phyloP scores from a whole-genome alignment of 805 yeast genomes.

The Teunomyces kruisii region DNA sequence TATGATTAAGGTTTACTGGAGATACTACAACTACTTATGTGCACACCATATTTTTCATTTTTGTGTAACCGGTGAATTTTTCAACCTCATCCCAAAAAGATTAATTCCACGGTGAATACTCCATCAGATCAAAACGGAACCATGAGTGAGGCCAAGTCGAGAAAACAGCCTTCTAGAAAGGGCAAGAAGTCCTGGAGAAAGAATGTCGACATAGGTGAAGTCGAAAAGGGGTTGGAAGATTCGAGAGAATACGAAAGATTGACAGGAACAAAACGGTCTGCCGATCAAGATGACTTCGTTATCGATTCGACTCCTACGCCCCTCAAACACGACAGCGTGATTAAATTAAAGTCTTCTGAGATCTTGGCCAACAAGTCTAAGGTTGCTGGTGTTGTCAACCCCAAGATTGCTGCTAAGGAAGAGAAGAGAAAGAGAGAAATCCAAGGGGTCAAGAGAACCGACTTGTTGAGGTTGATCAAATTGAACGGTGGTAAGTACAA shows the following conservation, averaged over 20 bases:
- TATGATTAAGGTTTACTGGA: slow-evolving; percentile 1
- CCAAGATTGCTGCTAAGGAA: slow-evolving; percentile 7
- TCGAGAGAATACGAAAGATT: slow-evolving; percentile 60
- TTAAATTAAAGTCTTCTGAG: slow-evolving; percentile 57
- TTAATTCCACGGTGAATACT: not conserved
- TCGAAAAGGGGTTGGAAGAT: slow-evolving; percentile 69
- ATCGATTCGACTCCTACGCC: slow-evolving; percentile 42
- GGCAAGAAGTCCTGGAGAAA: slow-evolving; percentile 93
- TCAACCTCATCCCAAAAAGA: slow-evolving; percentile 4
- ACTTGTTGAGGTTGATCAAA: slow-evolving; percentile 64
- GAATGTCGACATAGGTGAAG: slow-evolving; percentile 81
- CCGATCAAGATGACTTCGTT: slow-evolving; percentile 50
- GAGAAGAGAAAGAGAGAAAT: slow-evolving; percentile 35
- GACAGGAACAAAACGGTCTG: slow-evolving; percentile 44
- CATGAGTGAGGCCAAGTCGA: slow-evolving; percentile 27
- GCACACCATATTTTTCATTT: not conserved
- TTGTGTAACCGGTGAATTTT: not conserved
- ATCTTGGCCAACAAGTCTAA: slow-evolving; percentile 74
- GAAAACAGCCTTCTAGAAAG: slow-evolving; percentile 78
- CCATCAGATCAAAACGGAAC: not conserved
- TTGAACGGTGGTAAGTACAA: slow-evolving; percentile 67
- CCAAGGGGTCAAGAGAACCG: slow-evolving; percentile 65
- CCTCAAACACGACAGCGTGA: slow-evolving; percentile 11
- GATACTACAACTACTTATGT: no score
- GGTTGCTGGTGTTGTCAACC: slow-evolving; percentile 55